A percentile compares a stretch with the other conserved stretches of the same genome.
phyloP scores from a whole-genome alignment of 139 green algal species.

The Coccomyxa sp. region DNA sequence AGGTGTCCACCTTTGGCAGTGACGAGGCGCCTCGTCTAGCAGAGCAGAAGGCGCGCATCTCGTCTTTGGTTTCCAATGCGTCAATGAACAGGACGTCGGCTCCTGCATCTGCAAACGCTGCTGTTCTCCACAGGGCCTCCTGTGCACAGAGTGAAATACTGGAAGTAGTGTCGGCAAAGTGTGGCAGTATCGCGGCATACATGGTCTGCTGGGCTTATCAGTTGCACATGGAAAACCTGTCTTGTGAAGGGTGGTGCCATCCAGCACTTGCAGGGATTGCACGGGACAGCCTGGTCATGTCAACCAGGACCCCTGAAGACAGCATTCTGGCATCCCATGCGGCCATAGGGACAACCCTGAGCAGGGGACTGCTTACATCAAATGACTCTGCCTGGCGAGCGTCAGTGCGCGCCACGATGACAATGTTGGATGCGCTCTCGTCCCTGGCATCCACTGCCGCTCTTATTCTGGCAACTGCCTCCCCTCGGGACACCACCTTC shows the following conservation, averaged over 20 bases:
- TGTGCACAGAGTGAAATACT: too few species aligned
- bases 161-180: too few species aligned
- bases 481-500: slow-evolving; percentile 70
- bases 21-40: slow-evolving; percentile 30
- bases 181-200: too few species aligned
- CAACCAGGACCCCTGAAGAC: too few species aligned
- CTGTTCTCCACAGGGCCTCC: slow-evolving; percentile 75
- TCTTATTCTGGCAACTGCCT: slow-evolving; percentile 76
- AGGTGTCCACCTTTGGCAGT: slow-evolving; percentile 50
- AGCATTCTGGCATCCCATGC: too few species aligned
- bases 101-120: slow-evolving; percentile 86
- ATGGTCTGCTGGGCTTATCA: too few species aligned
- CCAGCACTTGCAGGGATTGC: too few species aligned
- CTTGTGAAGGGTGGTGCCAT: too few species aligned
- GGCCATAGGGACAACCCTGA: too few species aligned
- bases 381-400: slow-evolving; percentile 59
- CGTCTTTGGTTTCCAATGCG: slow-evolving; percentile 73
- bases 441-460: slow-evolving; percentile 78
- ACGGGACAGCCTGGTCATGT: too few species aligned
- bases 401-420: slow-evolving; percentile 87
- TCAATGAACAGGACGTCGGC: slow-evolving; percentile 97
- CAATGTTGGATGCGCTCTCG: slow-evolving; percentile 78
- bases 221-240: too few species aligned
- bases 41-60: slow-evolving; percentile 72
- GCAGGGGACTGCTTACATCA: too few species aligned